Conservation (phyloP, 352 stramenopile species). For the Blastocystis sp. region DNA sequence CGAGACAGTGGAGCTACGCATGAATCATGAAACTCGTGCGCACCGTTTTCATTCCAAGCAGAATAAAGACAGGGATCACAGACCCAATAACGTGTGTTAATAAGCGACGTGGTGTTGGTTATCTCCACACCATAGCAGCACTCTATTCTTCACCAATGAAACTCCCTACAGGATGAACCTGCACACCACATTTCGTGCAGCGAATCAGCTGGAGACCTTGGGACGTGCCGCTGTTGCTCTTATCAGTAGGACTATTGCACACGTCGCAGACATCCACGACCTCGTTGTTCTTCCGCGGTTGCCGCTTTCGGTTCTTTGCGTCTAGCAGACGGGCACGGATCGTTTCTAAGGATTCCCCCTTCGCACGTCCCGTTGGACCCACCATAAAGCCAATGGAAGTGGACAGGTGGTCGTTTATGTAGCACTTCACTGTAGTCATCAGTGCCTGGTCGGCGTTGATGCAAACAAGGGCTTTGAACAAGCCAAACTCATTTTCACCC, state of each 20-base stretch:
- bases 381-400: neutral
- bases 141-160: neutral
- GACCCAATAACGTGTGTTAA: constrained; percentile 44
- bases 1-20: neutral
- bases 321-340: constrained; percentile 15
- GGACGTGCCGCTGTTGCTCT: neutral
- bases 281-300: neutral
- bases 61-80: constrained; percentile 38
- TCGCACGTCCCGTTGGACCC: neutral
- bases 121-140: constrained; percentile 24
- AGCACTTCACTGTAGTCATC: constrained; percentile 37
- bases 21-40: neutral
- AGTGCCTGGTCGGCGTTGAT: neutral
- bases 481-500: constrained; percentile 45
- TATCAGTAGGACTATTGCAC: neutral
- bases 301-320: neutral
- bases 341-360: neutral
- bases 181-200: constrained; percentile 1
- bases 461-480: constrained; percentile 44
- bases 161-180: neutral
- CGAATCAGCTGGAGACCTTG: neutral
- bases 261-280: constrained; percentile 35
- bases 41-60: constrained; percentile 35
- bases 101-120: neutral
- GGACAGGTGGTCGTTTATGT: neutral